These are phyloP conservation scores for Podaxis pistillaris DNA, from an alignment of 768 basidiomycete species.

Conservation along the genomic window DNA sequence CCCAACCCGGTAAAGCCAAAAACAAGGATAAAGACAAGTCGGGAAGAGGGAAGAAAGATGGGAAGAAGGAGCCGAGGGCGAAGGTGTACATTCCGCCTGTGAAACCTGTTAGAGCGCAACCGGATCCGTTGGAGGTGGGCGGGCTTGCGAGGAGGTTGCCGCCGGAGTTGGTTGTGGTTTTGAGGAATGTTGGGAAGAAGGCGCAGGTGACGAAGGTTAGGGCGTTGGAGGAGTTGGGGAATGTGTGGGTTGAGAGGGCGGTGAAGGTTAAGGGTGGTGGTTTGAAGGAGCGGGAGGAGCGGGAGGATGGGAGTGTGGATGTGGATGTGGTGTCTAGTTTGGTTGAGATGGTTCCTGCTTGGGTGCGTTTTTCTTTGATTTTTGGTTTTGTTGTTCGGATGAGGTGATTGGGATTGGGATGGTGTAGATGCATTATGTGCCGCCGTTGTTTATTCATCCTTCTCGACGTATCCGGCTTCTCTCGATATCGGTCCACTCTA, in stretches of 20 bases:
- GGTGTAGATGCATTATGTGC: slow-evolving; percentile 79
- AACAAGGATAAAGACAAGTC: slow-evolving; percentile 50
- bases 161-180: slow-evolving; percentile 78
- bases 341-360: slow-evolving; percentile 78
- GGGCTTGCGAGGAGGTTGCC: slow-evolving; percentile 75
- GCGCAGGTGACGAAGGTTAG: slow-evolving; percentile 80
- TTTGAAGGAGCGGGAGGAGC: slow-evolving; percentile 22
- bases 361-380: slow-evolving; percentile 59
- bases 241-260: slow-evolving; percentile 61
- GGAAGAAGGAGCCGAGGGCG: slow-evolving; percentile 70
- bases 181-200: slow-evolving; percentile 85
- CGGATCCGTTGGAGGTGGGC: slow-evolving; percentile 84
- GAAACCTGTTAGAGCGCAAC: slow-evolving; percentile 69
- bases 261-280: slow-evolving; percentile 32
- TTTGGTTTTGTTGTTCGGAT: background rate
- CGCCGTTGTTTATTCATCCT: slow-evolving; percentile 76
- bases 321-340: slow-evolving; percentile 33
- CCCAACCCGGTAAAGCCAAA: slow-evolving; percentile 7
- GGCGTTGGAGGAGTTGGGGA: slow-evolving; percentile 82
- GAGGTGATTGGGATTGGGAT: slow-evolving; percentile 9
- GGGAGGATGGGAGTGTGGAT: slow-evolving; percentile 34
- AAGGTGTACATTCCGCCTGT: slow-evolving; percentile 88
- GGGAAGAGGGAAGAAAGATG: slow-evolving; percentile 47
- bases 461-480: slow-evolving; percentile 70
- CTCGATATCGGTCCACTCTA: slow-evolving; percentile 58